Percentiles rank a stretch among this genome's conserved stretches.
Evolutionary conservation across 2,329 filamentous ascomycete genomes (phyloP).

Genomic region (Colletotrichum melonis): DNA sequence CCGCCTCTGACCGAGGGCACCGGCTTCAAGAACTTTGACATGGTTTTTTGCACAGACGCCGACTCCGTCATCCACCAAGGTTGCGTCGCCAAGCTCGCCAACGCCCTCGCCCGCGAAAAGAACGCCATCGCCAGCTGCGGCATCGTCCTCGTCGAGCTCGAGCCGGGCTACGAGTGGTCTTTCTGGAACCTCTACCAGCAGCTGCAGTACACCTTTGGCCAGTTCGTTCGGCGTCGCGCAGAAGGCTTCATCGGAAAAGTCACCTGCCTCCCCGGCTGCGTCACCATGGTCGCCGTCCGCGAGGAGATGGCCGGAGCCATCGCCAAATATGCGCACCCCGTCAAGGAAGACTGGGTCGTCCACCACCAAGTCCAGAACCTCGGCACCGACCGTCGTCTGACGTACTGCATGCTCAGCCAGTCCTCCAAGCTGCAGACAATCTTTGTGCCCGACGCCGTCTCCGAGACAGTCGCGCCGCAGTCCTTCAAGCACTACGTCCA

Average conservation of each 20-base stretch:
- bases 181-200: slow-evolving; percentile 20
- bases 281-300: slow-evolving; percentile 11
- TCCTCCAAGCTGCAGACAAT: slow-evolving; percentile 38
- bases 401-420: slow-evolving; percentile 19
- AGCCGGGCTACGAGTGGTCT: slow-evolving; percentile 10
- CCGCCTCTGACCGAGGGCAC: slow-evolving; percentile 5
- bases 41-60: slow-evolving; percentile 19
- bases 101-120: slow-evolving; percentile 4
- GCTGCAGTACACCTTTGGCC: slow-evolving; percentile 17
- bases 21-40: slow-evolving; percentile 6
- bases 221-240: slow-evolving; percentile 10
- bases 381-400: slow-evolving; percentile 7
- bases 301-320: slow-evolving; percentile 9
- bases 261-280: slow-evolving; percentile 3
- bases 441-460: slow-evolving; percentile 46
- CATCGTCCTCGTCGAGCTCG: slow-evolving; percentile 12
- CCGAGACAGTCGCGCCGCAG: slow-evolving; percentile 48
- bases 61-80: slow-evolving; percentile 20
- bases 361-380: slow-evolving; percentile 10
- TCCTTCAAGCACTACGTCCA: slow-evolving; percentile 47
- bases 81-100: slow-evolving; percentile 18
- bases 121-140: slow-evolving; percentile 7
- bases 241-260: slow-evolving; percentile 10
- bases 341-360: not conserved
- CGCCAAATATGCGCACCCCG: slow-evolving; percentile 1